Evolutionary conservation across 139 green algal genomes (phyloP).

Genomic region (Trebouxia sp.): DNA sequence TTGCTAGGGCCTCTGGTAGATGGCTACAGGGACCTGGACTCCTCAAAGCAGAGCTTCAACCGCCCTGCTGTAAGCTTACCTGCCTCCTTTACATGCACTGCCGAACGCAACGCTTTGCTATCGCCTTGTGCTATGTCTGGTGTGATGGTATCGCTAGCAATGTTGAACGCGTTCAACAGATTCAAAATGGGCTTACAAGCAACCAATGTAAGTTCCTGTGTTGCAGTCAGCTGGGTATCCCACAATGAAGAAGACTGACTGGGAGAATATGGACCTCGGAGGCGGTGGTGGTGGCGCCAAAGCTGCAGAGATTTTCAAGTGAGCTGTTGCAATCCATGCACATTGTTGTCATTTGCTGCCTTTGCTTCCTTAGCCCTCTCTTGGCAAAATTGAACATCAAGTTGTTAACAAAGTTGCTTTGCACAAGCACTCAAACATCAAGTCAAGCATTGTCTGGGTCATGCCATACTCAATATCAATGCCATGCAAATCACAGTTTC

Average conservation of each 20-base stretch:
- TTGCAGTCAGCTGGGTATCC: not conserved
- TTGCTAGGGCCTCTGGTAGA: conserved; percentile 8
- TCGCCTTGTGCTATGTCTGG: too few relatives aligned
- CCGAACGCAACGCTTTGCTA: too few relatives aligned
- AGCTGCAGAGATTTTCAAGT: conserved; percentile 34
- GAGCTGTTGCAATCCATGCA: not conserved
- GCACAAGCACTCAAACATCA: too few relatives aligned
- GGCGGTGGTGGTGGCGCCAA: conserved; percentile 27
- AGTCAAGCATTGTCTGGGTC: too few relatives aligned
- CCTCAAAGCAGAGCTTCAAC: not conserved
- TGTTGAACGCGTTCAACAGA: not conserved
- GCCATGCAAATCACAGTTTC: too few relatives aligned
- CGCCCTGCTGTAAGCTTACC: not conserved
- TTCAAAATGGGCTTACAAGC: not conserved
- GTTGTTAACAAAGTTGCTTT: not conserved
- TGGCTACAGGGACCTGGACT: not conserved
- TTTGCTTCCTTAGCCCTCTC: too few relatives aligned
- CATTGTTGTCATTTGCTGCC: not conserved
- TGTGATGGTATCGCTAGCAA: not conserved
- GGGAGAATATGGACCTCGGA: conserved; percentile 27
- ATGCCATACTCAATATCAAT: too few relatives aligned
- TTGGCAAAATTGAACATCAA: too few relatives aligned
- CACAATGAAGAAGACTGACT: conserved; percentile 17
- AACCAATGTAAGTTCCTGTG: not conserved
- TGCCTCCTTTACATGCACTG: too few relatives aligned